These are phyloP conservation scores for Voacanga thouarsii DNA, from an alignment of 257 asterid genomes.

Conservation along the genomic window DNA sequence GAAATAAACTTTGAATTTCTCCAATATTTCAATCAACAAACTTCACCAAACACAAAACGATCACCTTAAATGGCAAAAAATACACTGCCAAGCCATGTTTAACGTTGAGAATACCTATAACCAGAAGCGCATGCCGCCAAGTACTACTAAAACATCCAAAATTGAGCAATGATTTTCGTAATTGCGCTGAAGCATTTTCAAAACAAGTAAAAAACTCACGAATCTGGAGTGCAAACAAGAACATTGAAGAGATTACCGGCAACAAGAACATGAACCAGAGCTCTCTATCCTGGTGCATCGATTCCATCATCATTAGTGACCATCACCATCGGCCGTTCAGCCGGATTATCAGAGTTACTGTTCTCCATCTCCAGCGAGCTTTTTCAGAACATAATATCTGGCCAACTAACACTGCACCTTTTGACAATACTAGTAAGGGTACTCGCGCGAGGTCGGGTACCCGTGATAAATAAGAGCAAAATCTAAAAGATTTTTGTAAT, in stretches of 20 bases:
- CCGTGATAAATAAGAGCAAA: too few relatives aligned
- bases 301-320: constrained; percentile 96
- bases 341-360: constrained; percentile 23
- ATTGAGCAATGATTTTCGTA: not conserved
- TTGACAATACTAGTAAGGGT: too few relatives aligned
- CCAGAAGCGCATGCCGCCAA: not conserved
- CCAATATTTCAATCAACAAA: too few relatives aligned
- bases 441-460: too few relatives aligned
- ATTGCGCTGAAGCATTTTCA: not conserved
- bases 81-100: not conserved
- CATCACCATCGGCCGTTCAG: constrained; percentile 63
- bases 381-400: not conserved
- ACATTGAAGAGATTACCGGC: constrained; percentile 62
- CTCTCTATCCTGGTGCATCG: constrained; percentile 72
- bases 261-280: constrained; percentile 69
- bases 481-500: too few relatives aligned
- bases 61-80: not conserved
- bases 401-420: too few relatives aligned
- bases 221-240: constrained; percentile 88
- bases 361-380: constrained; percentile 29
- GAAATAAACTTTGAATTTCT: not conserved
- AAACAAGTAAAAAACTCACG: constrained; percentile 32
- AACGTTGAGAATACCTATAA: not conserved
- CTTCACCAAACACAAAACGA: too few relatives aligned
- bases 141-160: not conserved